phyloP scores from a whole-genome alignment of 2,329 filamentous ascomycete species.

The Clonostachys rosea region DNA sequence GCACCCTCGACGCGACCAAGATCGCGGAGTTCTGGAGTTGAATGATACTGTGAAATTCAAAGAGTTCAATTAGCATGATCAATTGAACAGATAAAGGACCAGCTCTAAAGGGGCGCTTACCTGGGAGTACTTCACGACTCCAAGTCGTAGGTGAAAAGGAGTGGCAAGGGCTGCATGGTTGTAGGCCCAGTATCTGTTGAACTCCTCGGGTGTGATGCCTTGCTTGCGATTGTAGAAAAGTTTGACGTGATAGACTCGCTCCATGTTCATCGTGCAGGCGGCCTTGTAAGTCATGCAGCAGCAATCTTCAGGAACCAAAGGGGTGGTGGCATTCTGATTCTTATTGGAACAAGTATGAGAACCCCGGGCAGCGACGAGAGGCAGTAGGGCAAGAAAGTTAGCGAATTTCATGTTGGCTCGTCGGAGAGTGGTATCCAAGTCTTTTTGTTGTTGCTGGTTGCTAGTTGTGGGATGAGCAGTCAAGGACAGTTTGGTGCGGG shows the following conservation, averaged over 20 bases:
- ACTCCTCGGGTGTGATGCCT: constrained; percentile 3
- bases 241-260: constrained; percentile 7
- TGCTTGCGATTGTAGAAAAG: constrained; percentile 6
- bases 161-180: constrained; percentile 1
- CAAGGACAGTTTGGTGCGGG: no score
- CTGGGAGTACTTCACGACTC: constrained; percentile 2
- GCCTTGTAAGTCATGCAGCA: constrained; percentile 8
- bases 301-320: constrained; percentile 3
- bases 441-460: no score
- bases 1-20: constrained; percentile 3
- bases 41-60: constrained; percentile 1
- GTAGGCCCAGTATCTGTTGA: constrained; percentile 4
- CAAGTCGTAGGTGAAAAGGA: constrained; percentile 3
- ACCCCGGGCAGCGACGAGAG: no score
- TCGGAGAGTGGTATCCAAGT: no score
- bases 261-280: constrained; percentile 8
- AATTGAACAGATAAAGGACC: no score
- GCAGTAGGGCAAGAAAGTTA: no score
- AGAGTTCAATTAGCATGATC: background rate
- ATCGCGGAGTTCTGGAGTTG: constrained; percentile 2
- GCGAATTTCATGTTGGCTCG: no score
- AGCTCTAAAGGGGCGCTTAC: background rate
- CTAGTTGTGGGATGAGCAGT: no score
- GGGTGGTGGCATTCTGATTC: no score
- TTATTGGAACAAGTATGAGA: no score